phyloP scores from a whole-genome alignment of 2,329 filamentous ascomycete species.

The Claviceps humidiphila region DNA sequence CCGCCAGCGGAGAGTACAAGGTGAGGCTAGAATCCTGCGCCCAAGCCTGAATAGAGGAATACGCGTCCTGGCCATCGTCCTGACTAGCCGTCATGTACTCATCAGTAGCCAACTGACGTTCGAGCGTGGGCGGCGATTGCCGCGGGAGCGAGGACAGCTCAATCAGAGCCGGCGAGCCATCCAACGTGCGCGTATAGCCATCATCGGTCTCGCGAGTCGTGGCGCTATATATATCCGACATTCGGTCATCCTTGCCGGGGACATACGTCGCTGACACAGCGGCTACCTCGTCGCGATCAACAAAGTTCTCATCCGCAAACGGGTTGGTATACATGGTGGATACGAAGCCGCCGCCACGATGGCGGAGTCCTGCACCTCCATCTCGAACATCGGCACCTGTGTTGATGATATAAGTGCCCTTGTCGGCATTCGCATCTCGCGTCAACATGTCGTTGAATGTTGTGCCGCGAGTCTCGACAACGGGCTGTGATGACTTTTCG shows the following conservation, averaged over 20 bases:
- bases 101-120: constrained; percentile 24
- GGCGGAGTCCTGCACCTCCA: constrained; percentile 33
- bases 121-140: constrained; percentile 17
- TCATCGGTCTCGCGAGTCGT: constrained; percentile 30
- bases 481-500: not conserved
- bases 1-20: constrained; percentile 49
- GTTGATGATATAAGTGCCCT: constrained; percentile 45
- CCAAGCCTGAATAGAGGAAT: constrained; percentile 52
- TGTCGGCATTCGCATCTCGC: constrained; percentile 36
- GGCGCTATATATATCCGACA: constrained; percentile 44
- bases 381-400: constrained; percentile 34
- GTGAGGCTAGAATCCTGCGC: constrained; percentile 38
- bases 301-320: constrained; percentile 43
- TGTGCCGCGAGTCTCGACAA: constrained; percentile 12
- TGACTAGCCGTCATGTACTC: constrained; percentile 41
- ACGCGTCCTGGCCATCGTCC: constrained; percentile 33
- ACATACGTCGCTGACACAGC: constrained; percentile 27
- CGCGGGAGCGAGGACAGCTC: constrained; percentile 15
- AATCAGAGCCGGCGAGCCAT: constrained; percentile 19
- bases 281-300: constrained; percentile 33
- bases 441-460: constrained; percentile 48
- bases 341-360: constrained; percentile 31
- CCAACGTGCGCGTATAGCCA: constrained; percentile 11
- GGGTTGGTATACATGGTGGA: constrained; percentile 40
- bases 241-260: constrained; percentile 32